These are phyloP conservation scores for Collybia sp. DNA, from an alignment of 768 basidiomycete species.

Conservation along the genomic window DNA sequence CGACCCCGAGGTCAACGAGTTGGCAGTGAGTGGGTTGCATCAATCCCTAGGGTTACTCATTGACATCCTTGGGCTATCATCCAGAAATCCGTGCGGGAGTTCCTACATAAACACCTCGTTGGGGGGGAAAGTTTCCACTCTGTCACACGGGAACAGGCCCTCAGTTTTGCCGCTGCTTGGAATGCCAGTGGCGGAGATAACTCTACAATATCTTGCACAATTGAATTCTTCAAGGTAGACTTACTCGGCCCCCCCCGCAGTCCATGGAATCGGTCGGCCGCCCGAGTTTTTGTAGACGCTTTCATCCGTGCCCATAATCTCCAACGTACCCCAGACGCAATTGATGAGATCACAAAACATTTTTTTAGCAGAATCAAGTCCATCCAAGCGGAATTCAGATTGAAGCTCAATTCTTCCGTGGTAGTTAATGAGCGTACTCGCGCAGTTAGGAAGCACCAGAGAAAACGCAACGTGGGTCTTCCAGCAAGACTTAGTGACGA, in stretches of 20 bases:
- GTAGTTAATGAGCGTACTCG: not conserved
- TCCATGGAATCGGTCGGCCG: slow-evolving; percentile 5
- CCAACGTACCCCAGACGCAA: not conserved
- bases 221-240: not conserved
- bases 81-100: no score
- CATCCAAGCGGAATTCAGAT: not conserved
- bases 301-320: not conserved
- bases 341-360: not conserved
- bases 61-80: no score
- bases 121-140: not conserved
- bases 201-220: not conserved
- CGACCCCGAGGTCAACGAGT: no score
- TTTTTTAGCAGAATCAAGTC: slow-evolving; percentile 2
- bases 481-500: no score
- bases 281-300: not conserved
- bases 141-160: not conserved
- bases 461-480: no score
- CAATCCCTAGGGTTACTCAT: no score
- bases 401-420: not conserved
- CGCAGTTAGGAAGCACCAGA: not conserved
- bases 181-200: not conserved
- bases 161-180: not conserved
- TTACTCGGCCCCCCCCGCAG: slow-evolving; percentile 2
- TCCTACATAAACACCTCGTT: not conserved
- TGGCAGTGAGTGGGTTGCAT: no score